These are phyloP conservation scores for Rostrohypoxylon terebratum DNA, from an alignment of 495 filamentous ascomycete species.

Conservation along the genomic window DNA sequence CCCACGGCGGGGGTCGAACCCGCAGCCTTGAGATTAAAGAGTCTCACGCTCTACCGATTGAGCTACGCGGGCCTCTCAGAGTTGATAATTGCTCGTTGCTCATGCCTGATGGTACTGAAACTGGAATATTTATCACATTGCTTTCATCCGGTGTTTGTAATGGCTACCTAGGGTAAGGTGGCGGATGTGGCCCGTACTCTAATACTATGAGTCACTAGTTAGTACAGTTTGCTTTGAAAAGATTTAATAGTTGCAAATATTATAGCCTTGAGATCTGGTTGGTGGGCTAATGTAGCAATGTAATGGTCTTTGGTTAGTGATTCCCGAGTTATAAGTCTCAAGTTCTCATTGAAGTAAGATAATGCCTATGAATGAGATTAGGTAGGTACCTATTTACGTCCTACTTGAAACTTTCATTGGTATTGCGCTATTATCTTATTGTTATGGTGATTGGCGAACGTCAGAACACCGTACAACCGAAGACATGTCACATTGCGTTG, in stretches of 20 bases:
- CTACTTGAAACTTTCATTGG: too few relatives aligned
- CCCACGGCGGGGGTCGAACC: conserved; percentile 35
- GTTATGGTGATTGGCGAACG: too few relatives aligned
- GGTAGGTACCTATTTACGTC: too few relatives aligned
- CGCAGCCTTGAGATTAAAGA: conserved; percentile 38
- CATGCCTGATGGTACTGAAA: neutral
- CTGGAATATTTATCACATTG: neutral
- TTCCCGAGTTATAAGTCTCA: neutral
- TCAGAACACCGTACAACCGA: too few relatives aligned
- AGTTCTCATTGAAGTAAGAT: neutral
- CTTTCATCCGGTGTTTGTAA: neutral
- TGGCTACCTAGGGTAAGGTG: neutral
- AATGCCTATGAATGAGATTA: too few relatives aligned
- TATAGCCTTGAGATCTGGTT: neutral
- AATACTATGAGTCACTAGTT: conserved; percentile 11
- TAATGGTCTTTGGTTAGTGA: neutral
- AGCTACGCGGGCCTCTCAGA: conserved; percentile 23
- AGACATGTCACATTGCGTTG: too few relatives aligned
- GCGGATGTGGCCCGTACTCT: neutral
- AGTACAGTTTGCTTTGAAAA: conserved; percentile 8
- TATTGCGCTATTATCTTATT: too few relatives aligned
- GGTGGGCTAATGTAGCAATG: neutral
- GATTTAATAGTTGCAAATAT: neutral
- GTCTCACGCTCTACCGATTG: conserved; percentile 40
- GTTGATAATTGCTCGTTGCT: neutral